Percentiles rank a stretch among this genome's conserved stretches.
Evolutionary conservation across 1,139 yeast species (phyloP).

Genomic region (Nakaseomyces bracarensis): DNA sequence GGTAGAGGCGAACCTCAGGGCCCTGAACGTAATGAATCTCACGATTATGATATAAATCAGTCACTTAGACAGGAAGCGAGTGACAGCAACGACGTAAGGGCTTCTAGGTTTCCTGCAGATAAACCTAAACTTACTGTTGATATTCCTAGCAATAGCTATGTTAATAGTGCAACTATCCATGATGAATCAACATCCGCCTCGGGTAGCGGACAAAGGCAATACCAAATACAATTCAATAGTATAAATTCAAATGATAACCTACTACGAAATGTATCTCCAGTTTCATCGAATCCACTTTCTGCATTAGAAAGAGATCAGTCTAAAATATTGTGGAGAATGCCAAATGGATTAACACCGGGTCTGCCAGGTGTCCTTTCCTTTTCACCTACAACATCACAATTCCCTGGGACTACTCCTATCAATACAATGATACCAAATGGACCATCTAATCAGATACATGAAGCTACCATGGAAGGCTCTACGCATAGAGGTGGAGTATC

Average conservation of each 20-base stretch:
- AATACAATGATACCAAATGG: conserved; percentile 1
- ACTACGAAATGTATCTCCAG: conserved; percentile 4
- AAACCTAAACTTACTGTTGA: conserved; percentile 16
- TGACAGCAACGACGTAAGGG: neutral
- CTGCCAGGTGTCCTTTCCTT: neutral
- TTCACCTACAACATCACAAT: conserved; percentile 5
- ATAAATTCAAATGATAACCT: conserved; percentile 5
- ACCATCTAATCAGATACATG: neutral
- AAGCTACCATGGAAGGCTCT: neutral
- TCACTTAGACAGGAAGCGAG: conserved; percentile 3
- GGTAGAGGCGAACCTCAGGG: neutral
- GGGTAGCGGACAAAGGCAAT: conserved; percentile 11
- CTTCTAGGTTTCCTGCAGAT: neutral
- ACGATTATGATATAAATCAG: neutral
- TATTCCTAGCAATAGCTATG: conserved; percentile 15
- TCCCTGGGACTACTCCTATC: conserved; percentile 2
- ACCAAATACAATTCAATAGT: conserved; percentile 6
- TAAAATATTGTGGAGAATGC: neutral
- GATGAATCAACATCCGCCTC: conserved; percentile 12
- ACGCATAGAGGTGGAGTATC: too few relatives aligned
- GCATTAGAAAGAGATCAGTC: conserved; percentile 4
- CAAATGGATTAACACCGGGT: conserved; percentile 3
- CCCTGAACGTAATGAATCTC: neutral
- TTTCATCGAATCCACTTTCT: conserved; percentile 4
- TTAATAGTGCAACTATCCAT: conserved; percentile 10